Conservation (phyloP, 805 yeast genomes). For the Clavispora santaluciae region DNA sequence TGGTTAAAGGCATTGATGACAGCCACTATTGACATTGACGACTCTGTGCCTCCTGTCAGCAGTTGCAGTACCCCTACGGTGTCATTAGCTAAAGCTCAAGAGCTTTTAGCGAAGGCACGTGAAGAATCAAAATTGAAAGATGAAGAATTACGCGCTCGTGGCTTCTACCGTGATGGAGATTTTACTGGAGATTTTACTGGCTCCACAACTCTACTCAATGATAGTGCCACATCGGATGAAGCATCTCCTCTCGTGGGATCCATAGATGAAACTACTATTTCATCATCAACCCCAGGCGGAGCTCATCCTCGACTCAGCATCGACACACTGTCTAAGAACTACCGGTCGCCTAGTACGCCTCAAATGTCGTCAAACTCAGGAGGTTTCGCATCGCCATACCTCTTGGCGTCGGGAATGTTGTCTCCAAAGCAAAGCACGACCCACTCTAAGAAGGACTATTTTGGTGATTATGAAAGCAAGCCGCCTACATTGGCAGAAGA, state of each 20-base stretch:
- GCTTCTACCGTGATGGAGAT: slow-evolving; percentile 25
- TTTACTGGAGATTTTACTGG: slow-evolving; percentile 8
- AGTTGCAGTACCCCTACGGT: slow-evolving; percentile 96
- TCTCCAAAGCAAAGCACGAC: slow-evolving; percentile 40
- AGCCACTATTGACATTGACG: slow-evolving; percentile 95
- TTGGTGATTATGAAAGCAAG: slow-evolving; percentile 1
- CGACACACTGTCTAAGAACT: slow-evolving; percentile 23
- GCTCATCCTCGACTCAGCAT: slow-evolving; percentile 26
- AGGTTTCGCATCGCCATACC: slow-evolving; percentile 67
- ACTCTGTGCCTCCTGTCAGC: slow-evolving; percentile 83
- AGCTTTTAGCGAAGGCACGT: slow-evolving; percentile 73
- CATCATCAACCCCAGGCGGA: slow-evolving; percentile 17
- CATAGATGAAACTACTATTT: slow-evolving; percentile 29
- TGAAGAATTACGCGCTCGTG: slow-evolving; percentile 44
- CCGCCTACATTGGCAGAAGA: background rate
- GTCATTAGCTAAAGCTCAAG: slow-evolving; percentile 81
- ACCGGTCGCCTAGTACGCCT: slow-evolving; percentile 37
- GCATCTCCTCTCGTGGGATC: slow-evolving; percentile 29
- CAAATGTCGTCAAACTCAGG: slow-evolving; percentile 21
- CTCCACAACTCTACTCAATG: slow-evolving; percentile 7
- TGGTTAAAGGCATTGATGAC: slow-evolving; percentile 96
- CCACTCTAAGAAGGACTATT: slow-evolving; percentile 10
- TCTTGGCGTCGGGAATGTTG: slow-evolving; percentile 56
- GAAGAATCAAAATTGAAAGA: slow-evolving; percentile 62
- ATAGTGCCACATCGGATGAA: slow-evolving; percentile 16